phyloP scores from a whole-genome alignment of 805 yeast genomes.

The Wickerhamomyces pijperi region DNA sequence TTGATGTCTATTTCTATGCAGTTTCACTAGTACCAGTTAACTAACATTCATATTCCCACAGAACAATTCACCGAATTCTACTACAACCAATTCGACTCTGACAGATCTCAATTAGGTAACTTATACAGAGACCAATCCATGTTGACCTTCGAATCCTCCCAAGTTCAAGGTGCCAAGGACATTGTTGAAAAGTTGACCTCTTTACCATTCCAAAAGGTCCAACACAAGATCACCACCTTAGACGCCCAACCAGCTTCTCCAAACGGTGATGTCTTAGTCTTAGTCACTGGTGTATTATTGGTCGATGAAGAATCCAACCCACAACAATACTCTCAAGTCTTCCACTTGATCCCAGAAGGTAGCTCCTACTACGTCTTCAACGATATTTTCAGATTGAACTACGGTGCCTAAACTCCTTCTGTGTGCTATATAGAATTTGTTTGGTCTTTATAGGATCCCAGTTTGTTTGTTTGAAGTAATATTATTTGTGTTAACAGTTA shows the following conservation, averaged over 20 bases:
- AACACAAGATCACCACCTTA: slow-evolving; percentile 85
- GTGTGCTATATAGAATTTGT: background rate
- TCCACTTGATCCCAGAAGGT: slow-evolving; percentile 91
- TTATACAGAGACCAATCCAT: slow-evolving; percentile 94
- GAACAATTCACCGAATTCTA: slow-evolving; percentile 89
- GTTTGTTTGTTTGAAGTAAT: background rate
- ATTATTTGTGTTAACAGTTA: background rate
- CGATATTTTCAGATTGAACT: slow-evolving; percentile 93
- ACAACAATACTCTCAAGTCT: slow-evolving; percentile 94
- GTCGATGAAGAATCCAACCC: slow-evolving; percentile 90
- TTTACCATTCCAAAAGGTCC: slow-evolving; percentile 86
- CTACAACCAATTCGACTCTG: slow-evolving; percentile 90
- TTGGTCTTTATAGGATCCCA: background rate
- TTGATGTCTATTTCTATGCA: no score
- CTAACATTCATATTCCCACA: slow-evolving; percentile 6
- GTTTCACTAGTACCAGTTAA: background rate
- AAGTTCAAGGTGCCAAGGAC: slow-evolving; percentile 86
- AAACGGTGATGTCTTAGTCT: slow-evolving; percentile 82
- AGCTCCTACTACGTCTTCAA: slow-evolving; percentile 88
- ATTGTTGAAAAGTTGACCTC: slow-evolving; percentile 87
- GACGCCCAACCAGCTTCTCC: slow-evolving; percentile 98
- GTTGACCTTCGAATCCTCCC: slow-evolving; percentile 93
- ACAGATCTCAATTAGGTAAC: slow-evolving; percentile 85
- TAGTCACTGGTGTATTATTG: slow-evolving; percentile 94
- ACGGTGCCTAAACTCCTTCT: slow-evolving; percentile 35